Percentiles rank a stretch among this genome's conserved stretches.
Conservation (phyloP, 176 grass and related monocot species). For the Guadua angustifolia region DNA sequence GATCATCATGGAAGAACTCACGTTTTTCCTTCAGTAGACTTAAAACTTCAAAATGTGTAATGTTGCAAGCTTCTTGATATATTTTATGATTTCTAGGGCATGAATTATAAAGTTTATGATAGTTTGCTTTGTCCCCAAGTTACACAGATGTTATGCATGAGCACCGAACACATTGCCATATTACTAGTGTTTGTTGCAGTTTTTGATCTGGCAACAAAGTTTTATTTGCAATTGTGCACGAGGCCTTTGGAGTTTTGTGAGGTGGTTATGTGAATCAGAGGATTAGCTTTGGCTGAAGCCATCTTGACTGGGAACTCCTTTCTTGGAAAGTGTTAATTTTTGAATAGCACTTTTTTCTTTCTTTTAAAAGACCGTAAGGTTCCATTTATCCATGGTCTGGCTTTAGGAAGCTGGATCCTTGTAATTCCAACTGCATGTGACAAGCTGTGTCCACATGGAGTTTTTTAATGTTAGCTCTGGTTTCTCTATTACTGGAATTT, state of each 20-base stretch:
- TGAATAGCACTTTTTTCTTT: not conserved
- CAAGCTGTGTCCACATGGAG: not conserved
- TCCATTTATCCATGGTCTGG: slow-evolving; percentile 12
- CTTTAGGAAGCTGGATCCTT: slow-evolving; percentile 26
- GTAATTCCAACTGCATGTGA: slow-evolving; percentile 14
- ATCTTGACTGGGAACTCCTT: not conserved
- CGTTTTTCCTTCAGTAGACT: not conserved
- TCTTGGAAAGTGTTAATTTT: not conserved
- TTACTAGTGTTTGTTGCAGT: not conserved
- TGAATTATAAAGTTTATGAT: not conserved
- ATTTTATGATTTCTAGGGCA: slow-evolving; percentile 5
- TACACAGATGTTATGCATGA: not conserved
- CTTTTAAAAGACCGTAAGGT: slow-evolving; percentile 15
- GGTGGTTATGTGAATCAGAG: not conserved
- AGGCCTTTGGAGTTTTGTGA: slow-evolving; percentile 3
- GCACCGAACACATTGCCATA: not conserved
- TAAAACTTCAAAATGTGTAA: slow-evolving; percentile 1
- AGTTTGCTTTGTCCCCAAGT: slow-evolving; percentile 18
- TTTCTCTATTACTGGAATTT: slow-evolving; percentile 3
- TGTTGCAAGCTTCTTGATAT: slow-evolving; percentile 15
- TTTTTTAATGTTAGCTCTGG: not conserved
- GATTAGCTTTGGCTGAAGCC: not conserved
- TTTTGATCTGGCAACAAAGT: slow-evolving; percentile 17
- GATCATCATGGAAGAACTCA: slow-evolving; percentile 16
- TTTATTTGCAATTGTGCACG: not conserved